These are phyloP conservation scores for Colletotrichum sp. DNA, from an alignment of 2,329 filamentous ascomycete species.

Conservation along the genomic window DNA sequence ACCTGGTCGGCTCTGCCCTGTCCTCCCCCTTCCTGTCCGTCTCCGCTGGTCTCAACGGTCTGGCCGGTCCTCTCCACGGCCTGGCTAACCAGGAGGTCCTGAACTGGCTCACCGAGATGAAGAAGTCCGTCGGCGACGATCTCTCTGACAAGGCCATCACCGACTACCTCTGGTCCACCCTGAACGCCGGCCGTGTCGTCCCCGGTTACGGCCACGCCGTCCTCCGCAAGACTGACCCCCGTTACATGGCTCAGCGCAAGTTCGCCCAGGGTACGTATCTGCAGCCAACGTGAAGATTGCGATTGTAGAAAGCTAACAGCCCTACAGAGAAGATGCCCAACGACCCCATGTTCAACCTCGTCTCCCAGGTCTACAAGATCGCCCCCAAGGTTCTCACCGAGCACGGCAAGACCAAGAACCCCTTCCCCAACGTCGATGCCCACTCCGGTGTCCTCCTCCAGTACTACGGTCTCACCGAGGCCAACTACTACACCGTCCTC, in stretches of 20 bases:
- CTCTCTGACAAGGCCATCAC: constrained; percentile 96
- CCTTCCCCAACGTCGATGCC: constrained; percentile 97
- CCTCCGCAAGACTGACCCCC: constrained; percentile 98
- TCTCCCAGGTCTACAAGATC: constrained; percentile 99
- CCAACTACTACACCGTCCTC: constrained; percentile 99
- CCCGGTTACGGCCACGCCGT: constrained; percentile 99
- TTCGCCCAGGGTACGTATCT: constrained; percentile 71
- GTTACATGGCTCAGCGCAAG: constrained; percentile 97
- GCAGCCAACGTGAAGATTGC: neutral
- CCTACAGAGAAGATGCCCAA: constrained; percentile 79
- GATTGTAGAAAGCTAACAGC: constrained; percentile 31
- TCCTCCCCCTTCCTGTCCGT: constrained; percentile 98
- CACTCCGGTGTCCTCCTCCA: constrained; percentile 99
- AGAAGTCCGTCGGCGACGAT: constrained; percentile 91
- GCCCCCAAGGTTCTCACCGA: constrained; percentile 96
- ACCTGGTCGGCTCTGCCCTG: constrained; percentile 94
- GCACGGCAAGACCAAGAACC: constrained; percentile 99
- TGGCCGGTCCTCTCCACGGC: constrained; percentile 97
- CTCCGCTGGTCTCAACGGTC: constrained; percentile 95
- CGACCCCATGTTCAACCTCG: constrained; percentile 99
- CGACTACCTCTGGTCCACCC: constrained; percentile 97
- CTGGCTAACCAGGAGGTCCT: constrained; percentile 99
- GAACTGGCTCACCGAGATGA: constrained; percentile 99
- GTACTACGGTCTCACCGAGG: constrained; percentile 98
- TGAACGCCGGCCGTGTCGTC: constrained; percentile 94